Evolutionary conservation across 306 rosid species (phyloP), one percentile per base, ranked within the genome.

Genomic region (Lablab purpureus): DNA sequence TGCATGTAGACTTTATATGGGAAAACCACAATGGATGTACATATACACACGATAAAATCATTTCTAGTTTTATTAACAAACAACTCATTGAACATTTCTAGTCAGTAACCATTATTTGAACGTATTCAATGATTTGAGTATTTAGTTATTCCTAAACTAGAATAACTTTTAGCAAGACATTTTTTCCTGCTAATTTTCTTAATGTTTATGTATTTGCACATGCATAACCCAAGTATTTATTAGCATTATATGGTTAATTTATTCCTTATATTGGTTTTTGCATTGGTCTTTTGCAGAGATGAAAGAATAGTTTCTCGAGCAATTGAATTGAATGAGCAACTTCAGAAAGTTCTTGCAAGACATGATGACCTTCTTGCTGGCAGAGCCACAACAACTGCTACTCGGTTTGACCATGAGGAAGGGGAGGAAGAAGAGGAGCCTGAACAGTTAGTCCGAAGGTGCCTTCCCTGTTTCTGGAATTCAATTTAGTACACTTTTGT

Each of bases 401-500:
- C 87, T 77, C 81, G 81, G 56, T 75, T 83, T 30, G 72, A 78
- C 49, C 74, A 71, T 7, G 97, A 90, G 51, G 90, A 89, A 83
- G 82, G 75, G 1, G 98, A 90, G 79, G 97, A 89, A 56, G 97
- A 94, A 74, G 98, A 94, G 81, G 98, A 89, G 82, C 88, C 91
- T 2, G 98, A 94, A 74, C 98, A 94, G 82, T 91, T 92, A 75
- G 88, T 88, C 73, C 89, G 97, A 67, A 91, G 98, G 98, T 94
- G 70, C 36, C 41, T 54, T 41, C 27, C 59, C 13, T 73, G 34
- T 62, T 50, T 59, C 41, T 65, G 28, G 12, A 71, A 34, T 49
- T 52, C 52, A 22, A 52, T 46, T 21, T 22, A 11, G 12, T 43
- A 27, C 18, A 32, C 8, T 43, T 67, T 43, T 43, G 36, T 12